These are phyloP conservation scores for Penicillium pulvis DNA, from an alignment of 495 filamentous ascomycete genomes.

Conservation along the genomic window DNA sequence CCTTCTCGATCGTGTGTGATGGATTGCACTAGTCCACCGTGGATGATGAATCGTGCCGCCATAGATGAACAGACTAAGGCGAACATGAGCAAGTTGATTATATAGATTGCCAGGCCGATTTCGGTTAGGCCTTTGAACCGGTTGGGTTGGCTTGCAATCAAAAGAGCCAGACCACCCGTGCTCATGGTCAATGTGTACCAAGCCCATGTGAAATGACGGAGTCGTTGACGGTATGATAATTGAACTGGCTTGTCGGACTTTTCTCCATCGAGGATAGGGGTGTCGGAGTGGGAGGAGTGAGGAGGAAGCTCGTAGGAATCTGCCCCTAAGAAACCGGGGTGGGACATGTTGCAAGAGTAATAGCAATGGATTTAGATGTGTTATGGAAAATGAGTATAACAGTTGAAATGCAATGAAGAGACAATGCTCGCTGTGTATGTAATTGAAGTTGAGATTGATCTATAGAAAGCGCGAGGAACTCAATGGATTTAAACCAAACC, in stretches of 20 bases:
- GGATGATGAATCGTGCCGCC: constrained; percentile 57
- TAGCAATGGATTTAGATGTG: neutral
- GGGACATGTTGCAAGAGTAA: constrained; percentile 15
- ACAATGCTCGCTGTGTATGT: neutral
- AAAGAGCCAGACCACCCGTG: constrained; percentile 63
- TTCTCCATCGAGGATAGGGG: constrained; percentile 29
- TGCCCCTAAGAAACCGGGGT: constrained; percentile 18
- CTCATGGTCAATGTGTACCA: constrained; percentile 73
- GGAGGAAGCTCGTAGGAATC: constrained; percentile 25
- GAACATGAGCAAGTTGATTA: constrained; percentile 65
- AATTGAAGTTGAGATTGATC: neutral
- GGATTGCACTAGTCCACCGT: constrained; percentile 54
- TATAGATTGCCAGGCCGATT: constrained; percentile 62
- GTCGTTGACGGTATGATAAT: constrained; percentile 43
- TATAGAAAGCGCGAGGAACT: neutral
- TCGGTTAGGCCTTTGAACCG: constrained; percentile 57
- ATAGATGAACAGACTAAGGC: constrained; percentile 52
- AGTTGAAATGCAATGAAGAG: neutral
- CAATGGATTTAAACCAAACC: neutral
- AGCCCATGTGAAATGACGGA: constrained; percentile 73
- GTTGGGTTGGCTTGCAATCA: constrained; percentile 60
- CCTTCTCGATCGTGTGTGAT: constrained; percentile 63
- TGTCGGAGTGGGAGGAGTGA: constrained; percentile 31
- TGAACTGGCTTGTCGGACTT: constrained; percentile 19
- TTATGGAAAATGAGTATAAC: neutral